phyloP scores from a whole-genome alignment of 768 basidiomycete species.

The Trametes cubensis region DNA sequence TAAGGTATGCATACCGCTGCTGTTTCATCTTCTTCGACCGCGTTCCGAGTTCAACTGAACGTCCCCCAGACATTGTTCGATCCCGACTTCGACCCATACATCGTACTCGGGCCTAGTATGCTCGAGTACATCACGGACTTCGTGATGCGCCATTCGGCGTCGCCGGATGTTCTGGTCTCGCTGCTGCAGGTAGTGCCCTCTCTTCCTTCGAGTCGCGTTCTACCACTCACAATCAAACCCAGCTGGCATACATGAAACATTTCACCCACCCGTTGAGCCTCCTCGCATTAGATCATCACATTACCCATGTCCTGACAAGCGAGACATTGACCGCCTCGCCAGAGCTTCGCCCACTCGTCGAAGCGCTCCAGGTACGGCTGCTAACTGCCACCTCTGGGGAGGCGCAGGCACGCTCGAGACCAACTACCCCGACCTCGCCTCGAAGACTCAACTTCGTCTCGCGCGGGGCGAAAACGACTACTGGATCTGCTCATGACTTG shows the following conservation, averaged over 20 bases:
- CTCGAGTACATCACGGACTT: conserved; percentile 63
- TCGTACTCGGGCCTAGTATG: conserved; percentile 61
- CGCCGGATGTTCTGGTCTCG: conserved; percentile 57
- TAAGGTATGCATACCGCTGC: conserved; percentile 43
- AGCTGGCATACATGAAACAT: conserved; percentile 73
- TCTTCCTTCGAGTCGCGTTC: not conserved
- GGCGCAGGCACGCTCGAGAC: not conserved
- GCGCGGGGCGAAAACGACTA: not conserved
- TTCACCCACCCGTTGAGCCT: conserved; percentile 62
- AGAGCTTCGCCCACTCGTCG: conserved; percentile 39
- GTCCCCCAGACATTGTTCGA: conserved; percentile 64
- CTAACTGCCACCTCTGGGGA: conserved; percentile 1
- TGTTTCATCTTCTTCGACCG: not conserved
- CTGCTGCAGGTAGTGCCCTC: conserved; percentile 58
- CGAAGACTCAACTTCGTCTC: conserved; percentile 16
- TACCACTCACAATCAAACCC: not conserved
- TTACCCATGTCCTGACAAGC: conserved; percentile 4
- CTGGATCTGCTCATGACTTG: conserved; percentile 33
- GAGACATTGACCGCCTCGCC: conserved; percentile 1
- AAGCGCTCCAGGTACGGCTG: conserved; percentile 42
- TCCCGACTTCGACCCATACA: conserved; percentile 55
- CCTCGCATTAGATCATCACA: conserved; percentile 38
- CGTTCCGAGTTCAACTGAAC: not conserved
- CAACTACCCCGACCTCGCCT: conserved; percentile 20
- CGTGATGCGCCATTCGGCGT: conserved; percentile 56